Conservation (phyloP, 2,329 filamentous ascomycete genomes). For the Colletotrichum sp. region DNA sequence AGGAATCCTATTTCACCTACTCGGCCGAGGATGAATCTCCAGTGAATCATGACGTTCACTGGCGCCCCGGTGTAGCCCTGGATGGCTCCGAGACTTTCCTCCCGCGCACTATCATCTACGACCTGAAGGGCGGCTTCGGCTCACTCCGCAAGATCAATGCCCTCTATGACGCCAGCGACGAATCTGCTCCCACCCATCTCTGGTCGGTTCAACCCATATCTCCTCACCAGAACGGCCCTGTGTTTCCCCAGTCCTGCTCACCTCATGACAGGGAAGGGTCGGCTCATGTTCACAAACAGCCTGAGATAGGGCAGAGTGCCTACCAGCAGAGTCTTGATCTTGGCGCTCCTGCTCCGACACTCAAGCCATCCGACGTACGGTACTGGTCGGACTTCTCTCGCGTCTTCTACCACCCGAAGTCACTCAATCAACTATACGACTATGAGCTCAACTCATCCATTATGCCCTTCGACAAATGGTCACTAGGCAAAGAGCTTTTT, state of each 20-base stretch:
- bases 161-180: slow-evolving; percentile 68
- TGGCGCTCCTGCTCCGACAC: slow-evolving; percentile 64
- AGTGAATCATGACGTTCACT: slow-evolving; percentile 86
- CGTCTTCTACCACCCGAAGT: slow-evolving; percentile 89
- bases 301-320: slow-evolving; percentile 69
- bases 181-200: slow-evolving; percentile 28
- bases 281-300: slow-evolving; percentile 70
- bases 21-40: slow-evolving; percentile 66
- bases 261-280: slow-evolving; percentile 61
- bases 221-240: neutral
- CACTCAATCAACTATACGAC: slow-evolving; percentile 84
- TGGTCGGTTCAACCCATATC: slow-evolving; percentile 31
- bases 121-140: slow-evolving; percentile 92
- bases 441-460: slow-evolving; percentile 82
- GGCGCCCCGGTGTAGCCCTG: slow-evolving; percentile 79
- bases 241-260: neutral
- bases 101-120: slow-evolving; percentile 90
- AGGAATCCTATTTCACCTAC: slow-evolving; percentile 99
- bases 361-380: slow-evolving; percentile 75
- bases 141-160: slow-evolving; percentile 86
- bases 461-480: slow-evolving; percentile 82
- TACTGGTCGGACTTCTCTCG: slow-evolving; percentile 98
- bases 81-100: slow-evolving; percentile 92
- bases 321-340: slow-evolving; percentile 83
- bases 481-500: slow-evolving; percentile 77